A percentile compares a stretch with the other conserved stretches of the same genome.
These are phyloP conservation scores for Chrysoporthe austroafricana DNA, from an alignment of 2,329 filamentous ascomycete genomes.

Conservation along the genomic window DNA sequence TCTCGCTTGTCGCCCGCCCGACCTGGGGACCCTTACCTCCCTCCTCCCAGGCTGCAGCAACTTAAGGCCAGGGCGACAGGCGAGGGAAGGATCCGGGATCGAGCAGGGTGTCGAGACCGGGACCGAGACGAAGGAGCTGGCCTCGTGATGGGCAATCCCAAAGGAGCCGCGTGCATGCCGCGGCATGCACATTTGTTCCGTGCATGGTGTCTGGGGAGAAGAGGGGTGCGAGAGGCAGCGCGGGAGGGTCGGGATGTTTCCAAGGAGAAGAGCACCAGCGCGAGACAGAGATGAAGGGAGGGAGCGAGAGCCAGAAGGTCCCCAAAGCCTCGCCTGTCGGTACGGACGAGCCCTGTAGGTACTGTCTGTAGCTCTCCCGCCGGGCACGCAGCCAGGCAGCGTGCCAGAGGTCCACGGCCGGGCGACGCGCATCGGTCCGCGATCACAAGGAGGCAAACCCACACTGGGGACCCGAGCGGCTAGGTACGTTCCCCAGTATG, in stretches of 20 bases:
- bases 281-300: background rate
- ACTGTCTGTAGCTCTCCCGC: background rate
- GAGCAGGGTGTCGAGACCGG: conserved; percentile 5
- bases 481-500: background rate
- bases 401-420: conserved; percentile 7
- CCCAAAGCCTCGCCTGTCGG: background rate
- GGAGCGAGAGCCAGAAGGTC: background rate
- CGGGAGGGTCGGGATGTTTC: background rate
- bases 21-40: no score
- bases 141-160: conserved; percentile 6
- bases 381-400: background rate
- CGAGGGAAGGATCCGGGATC: conserved; percentile 4
- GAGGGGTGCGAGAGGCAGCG: no score
- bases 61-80: background rate
- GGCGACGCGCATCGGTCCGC: conserved; percentile 14
- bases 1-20: conserved; percentile 13
- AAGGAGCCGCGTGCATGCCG: background rate
- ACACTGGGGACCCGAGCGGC: conserved; percentile 4
- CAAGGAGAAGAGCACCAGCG: background rate
- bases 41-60: no score
- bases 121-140: conserved; percentile 9
- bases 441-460: conserved; percentile 11
- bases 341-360: conserved; percentile 6
- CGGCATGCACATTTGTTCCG: background rate
- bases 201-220: background rate